Evolutionary conservation across 176 grass and related monocot species (phyloP).

Genomic region (Saccharum spontaneum): DNA sequence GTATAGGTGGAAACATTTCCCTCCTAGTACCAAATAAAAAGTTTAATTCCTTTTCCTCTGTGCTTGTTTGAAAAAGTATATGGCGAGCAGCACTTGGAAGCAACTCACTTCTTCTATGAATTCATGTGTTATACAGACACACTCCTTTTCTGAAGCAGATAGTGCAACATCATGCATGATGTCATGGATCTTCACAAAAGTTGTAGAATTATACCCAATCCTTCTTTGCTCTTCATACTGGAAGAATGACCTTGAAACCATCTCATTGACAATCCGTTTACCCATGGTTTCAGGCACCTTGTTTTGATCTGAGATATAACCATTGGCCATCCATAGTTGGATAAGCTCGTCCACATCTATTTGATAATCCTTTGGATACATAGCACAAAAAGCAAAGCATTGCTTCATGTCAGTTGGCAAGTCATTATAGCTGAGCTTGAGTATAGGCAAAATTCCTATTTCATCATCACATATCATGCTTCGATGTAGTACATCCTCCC

Average conservation of each 20-base stretch:
- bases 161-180: background rate
- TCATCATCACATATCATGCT: background rate
- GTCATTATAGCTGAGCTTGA: slow-evolving; percentile 26
- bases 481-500: background rate
- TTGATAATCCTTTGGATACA: background rate
- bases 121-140: background rate
- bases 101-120: background rate
- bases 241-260: background rate
- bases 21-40: background rate
- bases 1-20: background rate
- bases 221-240: background rate
- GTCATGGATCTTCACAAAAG: background rate
- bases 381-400: background rate
- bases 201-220: background rate
- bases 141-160: background rate
- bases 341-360: background rate
- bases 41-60: too few species aligned
- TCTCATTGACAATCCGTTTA: background rate
- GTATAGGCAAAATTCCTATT: background rate
- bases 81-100: background rate
- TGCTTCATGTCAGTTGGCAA: background rate
- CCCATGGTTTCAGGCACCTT: background rate
- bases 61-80: background rate
- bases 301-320: background rate
- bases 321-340: background rate